Evolutionary conservation across 306 rosid genomes (phyloP), one percentile per base, ranked within the genome.

Genomic region (Pueraria montana): DNA sequence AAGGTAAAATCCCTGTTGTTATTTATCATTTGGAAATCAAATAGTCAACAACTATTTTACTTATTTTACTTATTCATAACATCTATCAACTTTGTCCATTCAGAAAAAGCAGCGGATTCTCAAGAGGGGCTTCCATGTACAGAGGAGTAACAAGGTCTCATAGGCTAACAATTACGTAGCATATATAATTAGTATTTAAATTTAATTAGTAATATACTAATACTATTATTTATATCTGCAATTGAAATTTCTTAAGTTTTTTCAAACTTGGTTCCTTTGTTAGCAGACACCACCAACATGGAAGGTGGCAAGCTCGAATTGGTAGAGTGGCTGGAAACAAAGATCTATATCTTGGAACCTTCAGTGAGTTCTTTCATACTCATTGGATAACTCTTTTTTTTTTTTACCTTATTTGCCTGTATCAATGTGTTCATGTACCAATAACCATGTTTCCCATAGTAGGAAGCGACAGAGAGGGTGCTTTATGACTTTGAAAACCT

Each of bases 311-410:
- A 87, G 98, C 98, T 75, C 84, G 97, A 83, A 94, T 94, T 68
- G 98, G 98, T 45, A 91, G 97, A 77, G 97, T 92, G 69, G 98
- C 98, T 65, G 98, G 98, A 45, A 94, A 93, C 84, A 94, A 94
- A 83, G 97, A 94, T 86, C 94, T 94, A 45, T 94, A 94, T 84
- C 98, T 94, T 72, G 98, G 98, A 79, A 94, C 98, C 67, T 94
- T 92, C 83, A 83, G 97, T 94, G 81, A 93, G 97, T 89, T 48
- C 63, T 73, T 84, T 80, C 18, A 21, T 36, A 6, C 18, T 66
- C 27, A 27, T 16, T 42, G 16, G 4, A 36, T 69, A 55, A 72
- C 11, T 11, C 20, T 10, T 59, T 72, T 26, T 11, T 4, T 36
- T 17, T 53, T 13, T 49, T 27, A 40, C 62, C 46, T 77, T 46